Conservation (phyloP, 257 asterid species). For the Penstemon newberryi region DNA sequence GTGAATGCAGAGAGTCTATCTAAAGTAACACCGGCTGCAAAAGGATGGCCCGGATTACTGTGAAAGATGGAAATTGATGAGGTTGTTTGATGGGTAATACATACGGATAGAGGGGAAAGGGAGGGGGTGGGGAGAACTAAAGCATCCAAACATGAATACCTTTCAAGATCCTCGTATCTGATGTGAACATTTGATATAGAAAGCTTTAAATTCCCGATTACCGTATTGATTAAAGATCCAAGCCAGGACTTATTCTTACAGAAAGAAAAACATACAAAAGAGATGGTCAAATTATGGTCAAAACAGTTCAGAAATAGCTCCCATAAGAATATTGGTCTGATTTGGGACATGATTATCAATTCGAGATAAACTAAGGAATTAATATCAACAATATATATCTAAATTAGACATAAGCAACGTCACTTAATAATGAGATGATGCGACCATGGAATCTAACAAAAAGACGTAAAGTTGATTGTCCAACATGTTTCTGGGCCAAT, state of each 20-base stretch:
- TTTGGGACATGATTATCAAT: constrained; percentile 21
- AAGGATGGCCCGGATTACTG: constrained; percentile 95
- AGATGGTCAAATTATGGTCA: constrained; percentile 32
- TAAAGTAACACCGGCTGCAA: constrained; percentile 84
- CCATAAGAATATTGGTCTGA: constrained; percentile 1
- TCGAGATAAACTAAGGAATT: constrained; percentile 12
- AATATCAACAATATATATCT: neutral
- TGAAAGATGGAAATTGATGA: constrained; percentile 30
- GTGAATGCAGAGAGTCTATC: constrained; percentile 94
- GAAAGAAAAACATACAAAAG: constrained; percentile 30
- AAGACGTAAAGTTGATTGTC: neutral
- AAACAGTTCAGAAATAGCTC: constrained; percentile 20
- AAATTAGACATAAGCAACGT: neutral
- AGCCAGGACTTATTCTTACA: constrained; percentile 89
- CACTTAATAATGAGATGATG: constrained; percentile 19
- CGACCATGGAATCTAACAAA: constrained; percentile 5
- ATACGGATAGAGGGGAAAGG: constrained; percentile 22
- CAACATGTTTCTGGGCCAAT: constrained; percentile 6
- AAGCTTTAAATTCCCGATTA: constrained; percentile 95
- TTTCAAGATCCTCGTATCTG: constrained; percentile 97
- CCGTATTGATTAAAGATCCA: constrained; percentile 92
- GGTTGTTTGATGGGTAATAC: constrained; percentile 24
- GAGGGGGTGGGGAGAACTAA: neutral
- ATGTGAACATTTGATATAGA: constrained; percentile 90
- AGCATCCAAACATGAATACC: constrained; percentile 49